Evolutionary conservation across 176 grass and related monocot species (phyloP).

Genomic region (Raddia guianensis): DNA sequence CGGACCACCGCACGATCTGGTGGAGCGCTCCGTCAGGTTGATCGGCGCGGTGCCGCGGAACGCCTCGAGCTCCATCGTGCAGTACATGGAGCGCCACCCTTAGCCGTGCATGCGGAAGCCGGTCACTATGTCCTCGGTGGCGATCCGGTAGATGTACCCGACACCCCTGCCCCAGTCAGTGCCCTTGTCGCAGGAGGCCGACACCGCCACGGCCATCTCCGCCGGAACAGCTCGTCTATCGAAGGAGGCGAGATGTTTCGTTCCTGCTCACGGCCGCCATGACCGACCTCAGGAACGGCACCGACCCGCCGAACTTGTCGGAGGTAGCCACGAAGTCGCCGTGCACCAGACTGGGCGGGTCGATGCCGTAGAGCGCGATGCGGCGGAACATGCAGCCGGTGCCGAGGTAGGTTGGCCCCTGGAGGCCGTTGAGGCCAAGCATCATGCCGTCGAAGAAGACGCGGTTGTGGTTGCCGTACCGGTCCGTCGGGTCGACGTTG

Average conservation of each 20-base stretch:
- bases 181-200: slow-evolving; percentile 26
- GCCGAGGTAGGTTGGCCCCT: slow-evolving; percentile 44
- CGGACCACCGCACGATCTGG: slow-evolving; percentile 41
- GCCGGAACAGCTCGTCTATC: background rate
- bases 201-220: background rate
- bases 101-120: slow-evolving; percentile 37
- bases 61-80: background rate
- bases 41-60: slow-evolving; percentile 42
- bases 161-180: slow-evolving; percentile 15
- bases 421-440: slow-evolving; percentile 68
- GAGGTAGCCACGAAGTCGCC: background rate
- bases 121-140: slow-evolving; percentile 43
- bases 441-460: slow-evolving; percentile 86
- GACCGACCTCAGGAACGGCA: background rate
- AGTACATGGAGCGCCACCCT: slow-evolving; percentile 37
- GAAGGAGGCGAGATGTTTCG: background rate
- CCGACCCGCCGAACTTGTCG: background rate
- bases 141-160: slow-evolving; percentile 46
- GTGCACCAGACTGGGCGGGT: background rate
- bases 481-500: slow-evolving; percentile 69
- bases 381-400: slow-evolving; percentile 53
- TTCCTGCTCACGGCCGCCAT: background rate
- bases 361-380: slow-evolving; percentile 27
- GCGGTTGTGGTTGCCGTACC: slow-evolving; percentile 82
- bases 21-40: slow-evolving; percentile 29